Percentiles rank a stretch among this genome's conserved stretches.
These are phyloP conservation scores for Dryas alaskensis DNA, from an alignment of 306 rosid genomes.

Conservation along the genomic window DNA sequence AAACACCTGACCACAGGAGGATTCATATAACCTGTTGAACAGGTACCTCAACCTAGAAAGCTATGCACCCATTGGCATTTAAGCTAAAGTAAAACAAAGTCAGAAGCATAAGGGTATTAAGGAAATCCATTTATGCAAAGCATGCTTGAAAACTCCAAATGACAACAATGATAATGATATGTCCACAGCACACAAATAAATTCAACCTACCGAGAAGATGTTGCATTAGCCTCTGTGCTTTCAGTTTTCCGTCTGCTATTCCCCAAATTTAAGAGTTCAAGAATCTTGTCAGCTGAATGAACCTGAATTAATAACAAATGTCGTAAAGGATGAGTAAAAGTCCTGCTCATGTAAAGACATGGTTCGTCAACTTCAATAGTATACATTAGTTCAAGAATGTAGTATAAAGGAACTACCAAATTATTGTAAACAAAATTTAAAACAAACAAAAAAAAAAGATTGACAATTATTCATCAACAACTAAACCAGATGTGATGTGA, in stretches of 20 bases:
- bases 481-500: not conserved
- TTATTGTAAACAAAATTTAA: not conserved
- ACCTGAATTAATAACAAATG: conserved; percentile 39
- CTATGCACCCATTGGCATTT: not conserved
- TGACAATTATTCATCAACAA: not conserved
- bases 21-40: conserved; percentile 5
- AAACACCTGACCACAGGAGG: not conserved
- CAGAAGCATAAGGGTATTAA: not conserved
- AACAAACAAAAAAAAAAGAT: not conserved
- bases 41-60: conserved; percentile 3
- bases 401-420: not conserved
- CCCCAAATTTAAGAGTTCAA: conserved; percentile 61
- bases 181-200: conserved; percentile 14
- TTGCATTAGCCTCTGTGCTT: conserved; percentile 60
- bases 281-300: conserved; percentile 61
- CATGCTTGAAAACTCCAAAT: not conserved
- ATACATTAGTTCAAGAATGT: not conserved
- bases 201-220: conserved; percentile 52
- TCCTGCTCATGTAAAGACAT: conserved; percentile 4
- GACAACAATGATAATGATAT: not conserved
- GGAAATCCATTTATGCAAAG: not conserved
- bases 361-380: not conserved
- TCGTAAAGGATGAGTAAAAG: not conserved
- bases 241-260: conserved; percentile 64
- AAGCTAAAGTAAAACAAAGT: not conserved